Percentiles rank a stretch among this genome's conserved stretches.
Evolutionary conservation across 75 land plant genomes (phyloP).

Genomic region (Cunninghamia lanceolata): DNA sequence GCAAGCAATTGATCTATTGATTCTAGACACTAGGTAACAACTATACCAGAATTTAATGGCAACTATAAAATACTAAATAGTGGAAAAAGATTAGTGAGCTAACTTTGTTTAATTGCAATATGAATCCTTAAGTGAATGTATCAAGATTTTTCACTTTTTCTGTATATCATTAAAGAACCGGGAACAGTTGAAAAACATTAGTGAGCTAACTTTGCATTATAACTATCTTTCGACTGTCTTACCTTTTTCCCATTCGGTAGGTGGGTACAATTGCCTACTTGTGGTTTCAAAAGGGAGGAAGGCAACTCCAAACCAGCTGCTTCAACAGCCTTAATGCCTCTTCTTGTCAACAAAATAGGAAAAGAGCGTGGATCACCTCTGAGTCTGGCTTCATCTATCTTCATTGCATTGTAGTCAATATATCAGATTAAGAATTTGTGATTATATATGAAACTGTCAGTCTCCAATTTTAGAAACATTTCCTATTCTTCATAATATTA

Average conservation of each 20-base stretch:
- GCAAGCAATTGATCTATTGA: not conserved
- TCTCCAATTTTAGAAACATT: constrained; percentile 1
- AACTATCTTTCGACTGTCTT: constrained; percentile 7
- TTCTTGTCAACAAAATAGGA: constrained; percentile 28
- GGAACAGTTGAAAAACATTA: not conserved
- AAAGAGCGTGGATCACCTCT: constrained; percentile 38
- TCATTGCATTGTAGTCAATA: constrained; percentile 11
- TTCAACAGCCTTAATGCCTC: constrained; percentile 36
- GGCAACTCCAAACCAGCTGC: constrained; percentile 34
- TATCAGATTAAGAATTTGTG: constrained; percentile 3
- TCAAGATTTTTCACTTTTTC: not conserved
- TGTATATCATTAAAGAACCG: not conserved
- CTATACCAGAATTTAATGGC: not conserved
- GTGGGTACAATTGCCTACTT: constrained; percentile 27
- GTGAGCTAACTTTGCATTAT: not conserved
- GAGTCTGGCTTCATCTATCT: constrained; percentile 19
- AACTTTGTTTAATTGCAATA: not conserved
- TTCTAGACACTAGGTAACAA: not conserved
- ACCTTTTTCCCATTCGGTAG: constrained; percentile 33
- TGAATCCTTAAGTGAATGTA: not conserved
- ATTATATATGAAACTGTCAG: not conserved
- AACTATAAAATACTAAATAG: not conserved
- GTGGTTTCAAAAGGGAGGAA: constrained; percentile 17
- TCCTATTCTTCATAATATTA: not conserved
- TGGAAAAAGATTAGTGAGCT: not conserved